Evolutionary conservation across 2,329 filamentous ascomycete species (phyloP).

Genomic region (Aspergillus novofumigatus): DNA sequence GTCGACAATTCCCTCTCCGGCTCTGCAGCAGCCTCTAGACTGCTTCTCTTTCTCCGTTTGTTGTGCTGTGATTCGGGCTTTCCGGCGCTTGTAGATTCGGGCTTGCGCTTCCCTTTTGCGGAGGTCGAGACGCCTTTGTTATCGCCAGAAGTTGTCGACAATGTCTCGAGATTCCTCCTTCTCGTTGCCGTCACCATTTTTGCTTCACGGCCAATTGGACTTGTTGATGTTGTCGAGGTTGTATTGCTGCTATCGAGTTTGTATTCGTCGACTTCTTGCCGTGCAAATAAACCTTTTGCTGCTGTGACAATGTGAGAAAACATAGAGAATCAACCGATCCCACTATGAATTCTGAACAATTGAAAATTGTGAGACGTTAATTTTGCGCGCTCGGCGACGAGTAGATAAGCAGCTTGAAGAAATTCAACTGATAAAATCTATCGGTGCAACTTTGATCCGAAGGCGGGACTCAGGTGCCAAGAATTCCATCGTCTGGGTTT

Average conservation of each 20-base stretch:
- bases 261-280: conserved; percentile 24
- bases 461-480: not conserved
- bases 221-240: conserved; percentile 9
- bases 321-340: conserved; percentile 29
- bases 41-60: conserved; percentile 33
- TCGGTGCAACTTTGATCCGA: conserved; percentile 20
- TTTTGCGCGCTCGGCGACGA: not conserved
- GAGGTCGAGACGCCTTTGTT: conserved; percentile 9
- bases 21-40: conserved; percentile 17
- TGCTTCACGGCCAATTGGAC: conserved; percentile 12
- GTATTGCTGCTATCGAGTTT: conserved; percentile 5
- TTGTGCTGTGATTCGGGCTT: conserved; percentile 24
- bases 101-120: conserved; percentile 34
- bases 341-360: conserved; percentile 2
- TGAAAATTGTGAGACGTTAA: not conserved
- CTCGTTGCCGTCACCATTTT: conserved; percentile 36
- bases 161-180: conserved; percentile 11
- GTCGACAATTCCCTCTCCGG: conserved; percentile 10
- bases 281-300: conserved; percentile 39
- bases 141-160: not conserved
- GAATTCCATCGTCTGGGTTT: not conserved
- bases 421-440: conserved; percentile 6
- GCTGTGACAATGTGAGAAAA: conserved; percentile 40
- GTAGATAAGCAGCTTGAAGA: not conserved
- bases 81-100: conserved; percentile 15